Percentiles rank a stretch among this genome's conserved stretches.
phyloP scores from a whole-genome alignment of 2,329 filamentous ascomycete species.

The Curvularia eragrostidis region DNA sequence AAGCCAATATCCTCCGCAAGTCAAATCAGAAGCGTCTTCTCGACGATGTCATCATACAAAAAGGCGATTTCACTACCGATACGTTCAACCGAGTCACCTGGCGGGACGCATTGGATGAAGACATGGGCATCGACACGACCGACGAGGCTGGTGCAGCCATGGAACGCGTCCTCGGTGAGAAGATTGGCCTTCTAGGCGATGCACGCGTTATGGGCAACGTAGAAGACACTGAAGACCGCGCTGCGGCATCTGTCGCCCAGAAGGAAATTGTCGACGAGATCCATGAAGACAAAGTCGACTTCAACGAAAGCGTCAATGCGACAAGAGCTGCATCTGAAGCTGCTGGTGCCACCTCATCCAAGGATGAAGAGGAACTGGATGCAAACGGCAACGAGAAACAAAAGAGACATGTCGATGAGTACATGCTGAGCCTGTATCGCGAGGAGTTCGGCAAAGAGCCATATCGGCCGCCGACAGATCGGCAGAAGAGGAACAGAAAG shows the following conservation, averaged over 20 bases:
- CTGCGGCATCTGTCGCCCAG: slow-evolving; percentile 84
- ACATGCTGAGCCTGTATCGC: slow-evolving; percentile 41
- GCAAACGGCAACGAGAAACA: slow-evolving; percentile 25
- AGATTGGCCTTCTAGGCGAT: slow-evolving; percentile 61
- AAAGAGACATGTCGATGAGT: slow-evolving; percentile 45
- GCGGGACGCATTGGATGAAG: slow-evolving; percentile 69
- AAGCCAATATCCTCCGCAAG: slow-evolving; percentile 96
- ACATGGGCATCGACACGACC: slow-evolving; percentile 44
- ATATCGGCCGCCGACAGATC: slow-evolving; percentile 40
- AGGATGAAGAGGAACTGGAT: slow-evolving; percentile 27
- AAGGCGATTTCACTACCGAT: slow-evolving; percentile 96
- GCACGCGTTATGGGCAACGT: slow-evolving; percentile 82
- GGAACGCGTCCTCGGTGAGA: slow-evolving; percentile 79
- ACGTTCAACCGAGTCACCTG: slow-evolving; percentile 83
- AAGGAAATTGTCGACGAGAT: slow-evolving; percentile 76
- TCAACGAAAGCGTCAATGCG: slow-evolving; percentile 41
- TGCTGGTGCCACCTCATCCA: slow-evolving; percentile 13
- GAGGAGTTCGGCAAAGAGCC: slow-evolving; percentile 46
- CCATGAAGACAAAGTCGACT: slow-evolving; percentile 54
- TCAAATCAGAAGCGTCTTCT: slow-evolving; percentile 97
- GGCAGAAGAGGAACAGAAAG: slow-evolving; percentile 41
- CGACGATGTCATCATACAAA: slow-evolving; percentile 97
- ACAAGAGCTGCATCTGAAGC: slow-evolving; percentile 36
- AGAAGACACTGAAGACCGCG: slow-evolving; percentile 90
- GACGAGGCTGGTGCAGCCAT: slow-evolving; percentile 82